A percentile compares a stretch with the other conserved stretches of the same genome.
Conservation (phyloP, 768 basidiomycete genomes). For the Lyophyllum atratum region DNA sequence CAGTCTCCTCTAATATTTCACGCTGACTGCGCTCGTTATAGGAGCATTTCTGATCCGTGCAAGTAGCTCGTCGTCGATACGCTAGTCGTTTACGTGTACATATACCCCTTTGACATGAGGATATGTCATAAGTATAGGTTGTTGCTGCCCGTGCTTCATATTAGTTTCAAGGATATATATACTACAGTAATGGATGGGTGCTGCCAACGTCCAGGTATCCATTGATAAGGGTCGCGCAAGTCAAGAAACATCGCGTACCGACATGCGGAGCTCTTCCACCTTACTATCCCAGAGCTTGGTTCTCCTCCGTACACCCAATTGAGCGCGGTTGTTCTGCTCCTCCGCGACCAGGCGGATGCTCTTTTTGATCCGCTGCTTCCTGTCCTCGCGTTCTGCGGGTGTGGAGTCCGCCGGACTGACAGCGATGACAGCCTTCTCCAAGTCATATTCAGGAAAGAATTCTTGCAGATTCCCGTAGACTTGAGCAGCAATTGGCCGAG, state of each 20-base stretch:
- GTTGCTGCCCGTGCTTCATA: background rate
- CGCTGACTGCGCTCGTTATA: conserved; percentile 1
- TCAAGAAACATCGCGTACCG: background rate
- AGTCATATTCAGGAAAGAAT: conserved; percentile 88
- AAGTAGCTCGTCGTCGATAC: background rate
- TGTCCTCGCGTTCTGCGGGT: conserved; percentile 9
- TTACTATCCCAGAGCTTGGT: conserved; percentile 46
- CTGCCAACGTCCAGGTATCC: background rate
- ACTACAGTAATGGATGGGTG: background rate
- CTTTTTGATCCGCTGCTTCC: conserved; percentile 37
- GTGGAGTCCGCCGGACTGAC: conserved; percentile 47
- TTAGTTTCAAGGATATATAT: background rate
- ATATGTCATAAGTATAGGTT: background rate
- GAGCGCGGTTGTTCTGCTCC: conserved; percentile 61
- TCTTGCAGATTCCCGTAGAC: conserved; percentile 79
- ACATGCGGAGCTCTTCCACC: conserved; percentile 40
- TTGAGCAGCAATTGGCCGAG: conserved; percentile 73
- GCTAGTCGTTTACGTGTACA: background rate
- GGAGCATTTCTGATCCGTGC: conserved; percentile 29
- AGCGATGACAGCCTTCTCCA: conserved; percentile 83
- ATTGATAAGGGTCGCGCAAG: background rate
- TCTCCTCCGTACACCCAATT: conserved; percentile 38
- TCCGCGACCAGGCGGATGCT: conserved; percentile 84
- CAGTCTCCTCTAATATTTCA: background rate
- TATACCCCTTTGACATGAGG: background rate